Percentiles rank a stretch among this genome's conserved stretches.
Evolutionary conservation across 2,329 filamentous ascomycete genomes (phyloP).

Genomic region (Beauveria rudraprayagi): DNA sequence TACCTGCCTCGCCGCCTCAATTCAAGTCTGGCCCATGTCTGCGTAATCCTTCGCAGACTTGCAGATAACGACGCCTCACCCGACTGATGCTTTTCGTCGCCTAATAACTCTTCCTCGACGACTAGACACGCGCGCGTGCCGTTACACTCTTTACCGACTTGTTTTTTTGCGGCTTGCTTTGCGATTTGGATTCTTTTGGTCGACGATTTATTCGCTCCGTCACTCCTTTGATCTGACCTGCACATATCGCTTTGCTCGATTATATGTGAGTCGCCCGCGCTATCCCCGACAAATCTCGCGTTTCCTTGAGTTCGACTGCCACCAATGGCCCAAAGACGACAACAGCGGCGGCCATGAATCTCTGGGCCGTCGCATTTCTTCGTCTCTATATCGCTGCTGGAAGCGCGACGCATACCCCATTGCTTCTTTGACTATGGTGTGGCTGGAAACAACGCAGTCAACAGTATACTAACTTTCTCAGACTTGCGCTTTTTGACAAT

Average conservation of each 20-base stretch:
- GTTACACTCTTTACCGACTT: constrained; percentile 7
- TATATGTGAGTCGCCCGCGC: constrained; percentile 4
- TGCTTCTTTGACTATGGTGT: background rate
- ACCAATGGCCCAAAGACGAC: background rate
- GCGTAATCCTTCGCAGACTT: constrained; percentile 6
- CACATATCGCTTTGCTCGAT: constrained; percentile 9
- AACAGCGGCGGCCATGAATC: too few relatives aligned
- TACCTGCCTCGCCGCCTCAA: background rate
- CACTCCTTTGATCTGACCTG: constrained; percentile 11
- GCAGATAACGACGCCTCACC: background rate
- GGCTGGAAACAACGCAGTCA: too few relatives aligned
- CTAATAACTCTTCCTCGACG: background rate
- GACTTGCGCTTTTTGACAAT: constrained; percentile 7
- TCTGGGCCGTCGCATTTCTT: too few relatives aligned
- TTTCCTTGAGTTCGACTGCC: background rate
- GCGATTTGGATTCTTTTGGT: constrained; percentile 1
- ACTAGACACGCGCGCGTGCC: constrained; percentile 5
- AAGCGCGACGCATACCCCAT: background rate
- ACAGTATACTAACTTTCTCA: background rate
- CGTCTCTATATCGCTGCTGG: background rate
- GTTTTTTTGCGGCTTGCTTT: constrained; percentile 1
- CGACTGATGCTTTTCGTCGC: constrained; percentile 5
- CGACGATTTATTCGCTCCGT: constrained; percentile 10
- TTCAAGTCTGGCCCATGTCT: constrained; percentile 5
- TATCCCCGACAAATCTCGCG: background rate